Evolutionary conservation across 2,329 filamentous ascomycete species (phyloP).

Genomic region (Fusarium sp.): DNA sequence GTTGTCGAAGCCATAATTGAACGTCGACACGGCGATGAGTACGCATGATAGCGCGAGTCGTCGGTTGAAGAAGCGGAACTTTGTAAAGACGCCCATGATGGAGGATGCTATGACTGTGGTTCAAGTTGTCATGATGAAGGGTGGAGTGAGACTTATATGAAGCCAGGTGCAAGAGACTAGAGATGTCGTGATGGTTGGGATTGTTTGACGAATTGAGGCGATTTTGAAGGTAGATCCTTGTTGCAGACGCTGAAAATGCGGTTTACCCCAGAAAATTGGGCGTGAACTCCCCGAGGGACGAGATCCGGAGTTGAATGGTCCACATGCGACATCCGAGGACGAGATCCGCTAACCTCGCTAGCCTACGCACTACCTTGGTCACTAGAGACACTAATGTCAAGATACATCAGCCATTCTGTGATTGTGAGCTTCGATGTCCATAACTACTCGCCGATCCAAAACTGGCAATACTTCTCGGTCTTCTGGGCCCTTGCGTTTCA

Average conservation of each 20-base stretch:
- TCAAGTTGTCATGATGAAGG: not conserved
- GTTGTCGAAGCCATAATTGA: constrained; percentile 54
- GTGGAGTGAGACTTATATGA: constrained; percentile 6
- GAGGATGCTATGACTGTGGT: not conserved
- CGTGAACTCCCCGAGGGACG: not conserved
- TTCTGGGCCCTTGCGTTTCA: too few species aligned
- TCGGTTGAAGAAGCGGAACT: constrained; percentile 39
- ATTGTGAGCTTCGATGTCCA: too few species aligned
- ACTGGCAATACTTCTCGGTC: not conserved
- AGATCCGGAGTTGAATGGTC: not conserved
- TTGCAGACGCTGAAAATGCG: too few species aligned
- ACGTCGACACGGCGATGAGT: constrained; percentile 49
- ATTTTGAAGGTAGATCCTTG: not conserved
- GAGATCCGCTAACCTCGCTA: not conserved
- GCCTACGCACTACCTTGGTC: too few species aligned
- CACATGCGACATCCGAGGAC: constrained; percentile 2
- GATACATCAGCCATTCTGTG: too few species aligned
- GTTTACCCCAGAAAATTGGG: not conserved
- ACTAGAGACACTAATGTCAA: too few species aligned
- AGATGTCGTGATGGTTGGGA: constrained; percentile 34
- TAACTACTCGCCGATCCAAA: not conserved
- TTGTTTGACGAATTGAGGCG: constrained; percentile 18
- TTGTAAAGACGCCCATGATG: constrained; percentile 32
- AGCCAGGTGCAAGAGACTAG: not conserved
- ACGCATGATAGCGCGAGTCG: constrained; percentile 24